Base-by-base conservation (phyloP, 805 yeast species). In the Pichia rugopelliculosa region DNA sequence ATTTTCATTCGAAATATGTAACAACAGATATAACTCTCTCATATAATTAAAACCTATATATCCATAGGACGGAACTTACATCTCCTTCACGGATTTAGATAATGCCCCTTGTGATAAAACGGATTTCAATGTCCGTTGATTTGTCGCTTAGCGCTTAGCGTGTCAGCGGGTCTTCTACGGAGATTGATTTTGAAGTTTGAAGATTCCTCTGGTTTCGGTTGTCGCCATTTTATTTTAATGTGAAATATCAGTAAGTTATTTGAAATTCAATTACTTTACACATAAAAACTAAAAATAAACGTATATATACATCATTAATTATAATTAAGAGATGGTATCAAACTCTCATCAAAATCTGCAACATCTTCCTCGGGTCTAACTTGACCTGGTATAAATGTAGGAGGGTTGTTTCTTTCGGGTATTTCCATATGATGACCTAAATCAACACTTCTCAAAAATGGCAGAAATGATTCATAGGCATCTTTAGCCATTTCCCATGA, bases 301-400 rank as follows among this genome's bases (percentile, higher is more conserved):
- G n/a, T n/a, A n/a, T n/a, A n/a, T n/a, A n/a, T n/a, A 30, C 5
- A 3, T 12, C 5, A 13, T 18, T 37, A 43, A 6, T 42, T 9
- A 25, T 44, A 44, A 27, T 44, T 44, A 4, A 44, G 30, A 3
- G 46, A 44, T 7, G 46, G 46, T 15, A 44, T 44, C 15, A 44
- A 15, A 25, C 42, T 44, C n/a, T 44, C 42, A 39, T 44, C 46
- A 5, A 44, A n/a, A 38, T 44, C 46, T n/a, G 30, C n/a, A 4
- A 38, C 17, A 18, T 44, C 42, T 18, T 27, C 21, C 8, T 43
- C 34, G 8, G 34, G 18, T n/a, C 34, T 30, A 18, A 18, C 18
- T 36, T 18, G 2, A 4, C 22, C 37, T 6, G 21, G 37, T 9
- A 18, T 36, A 18, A 20, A 20, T 18, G 3, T 18, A 9, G 13